These are phyloP conservation scores for Colletotrichum phormii DNA, from an alignment of 2,329 filamentous ascomycete genomes.

Conservation along the genomic window DNA sequence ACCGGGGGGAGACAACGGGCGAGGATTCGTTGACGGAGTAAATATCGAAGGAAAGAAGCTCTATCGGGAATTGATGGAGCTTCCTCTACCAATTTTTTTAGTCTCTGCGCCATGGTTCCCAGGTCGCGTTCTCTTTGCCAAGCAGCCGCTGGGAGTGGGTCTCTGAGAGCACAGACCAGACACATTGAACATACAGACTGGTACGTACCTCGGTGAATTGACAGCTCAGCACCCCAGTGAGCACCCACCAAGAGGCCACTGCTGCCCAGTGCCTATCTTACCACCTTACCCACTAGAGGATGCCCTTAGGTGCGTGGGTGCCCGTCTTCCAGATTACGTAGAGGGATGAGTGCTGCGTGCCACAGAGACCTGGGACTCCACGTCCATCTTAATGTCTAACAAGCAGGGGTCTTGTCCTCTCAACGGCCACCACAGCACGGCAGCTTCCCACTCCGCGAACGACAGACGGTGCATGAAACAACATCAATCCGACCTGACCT, in stretches of 20 bases:
- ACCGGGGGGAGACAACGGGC: slow-evolving; percentile 10
- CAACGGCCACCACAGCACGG: slow-evolving; percentile 21
- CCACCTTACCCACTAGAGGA: not conserved
- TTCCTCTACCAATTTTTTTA: slow-evolving; percentile 39
- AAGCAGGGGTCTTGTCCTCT: slow-evolving; percentile 18
- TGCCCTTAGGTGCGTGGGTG: not conserved
- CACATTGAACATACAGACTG: not conserved
- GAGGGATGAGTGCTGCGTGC: slow-evolving; percentile 17
- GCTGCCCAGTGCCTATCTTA: not conserved
- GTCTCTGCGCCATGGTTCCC: slow-evolving; percentile 33
- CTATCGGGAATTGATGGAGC: slow-evolving; percentile 36
- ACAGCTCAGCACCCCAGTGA: slow-evolving; percentile 2
- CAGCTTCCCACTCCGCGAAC: slow-evolving; percentile 28
- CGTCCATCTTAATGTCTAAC: slow-evolving; percentile 12
- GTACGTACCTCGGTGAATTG: not conserved
- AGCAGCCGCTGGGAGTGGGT: slow-evolving; percentile 23
- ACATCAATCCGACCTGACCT: slow-evolving; percentile 1
- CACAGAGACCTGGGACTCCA: not conserved
- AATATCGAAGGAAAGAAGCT: slow-evolving; percentile 35
- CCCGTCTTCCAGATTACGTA: slow-evolving; percentile 23
- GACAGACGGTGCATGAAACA: slow-evolving; percentile 31
- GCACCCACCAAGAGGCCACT: not conserved
- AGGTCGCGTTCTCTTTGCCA: slow-evolving; percentile 33
- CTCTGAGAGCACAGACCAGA: slow-evolving; percentile 26
- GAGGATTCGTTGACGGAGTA: slow-evolving; percentile 25